Conservation (phyloP, 306 rosid genomes). For the Corylus avellana region DNA sequence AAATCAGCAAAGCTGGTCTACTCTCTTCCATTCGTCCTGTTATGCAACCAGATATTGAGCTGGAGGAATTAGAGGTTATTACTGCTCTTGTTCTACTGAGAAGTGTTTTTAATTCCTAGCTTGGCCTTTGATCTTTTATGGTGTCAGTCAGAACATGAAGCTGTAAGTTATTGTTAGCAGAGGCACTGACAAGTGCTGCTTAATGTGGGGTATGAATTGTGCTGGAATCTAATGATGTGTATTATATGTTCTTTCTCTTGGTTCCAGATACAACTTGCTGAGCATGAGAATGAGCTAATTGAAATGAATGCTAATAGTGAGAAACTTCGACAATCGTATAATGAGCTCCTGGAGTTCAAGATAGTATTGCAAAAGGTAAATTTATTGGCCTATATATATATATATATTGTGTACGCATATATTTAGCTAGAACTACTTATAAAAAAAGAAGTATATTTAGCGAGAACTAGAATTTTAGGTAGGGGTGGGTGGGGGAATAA, state of each 20-base stretch:
- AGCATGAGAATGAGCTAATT: constrained; percentile 90
- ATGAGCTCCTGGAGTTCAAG: constrained; percentile 96
- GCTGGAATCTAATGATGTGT: constrained; percentile 35
- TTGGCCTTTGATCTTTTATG: constrained; percentile 29
- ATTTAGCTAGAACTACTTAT: no score
- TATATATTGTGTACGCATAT: no score
- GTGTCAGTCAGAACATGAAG: constrained; percentile 18
- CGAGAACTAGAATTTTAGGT: no score
- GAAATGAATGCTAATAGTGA: constrained; percentile 94
- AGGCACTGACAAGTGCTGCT: constrained; percentile 12
- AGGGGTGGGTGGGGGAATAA: no score
- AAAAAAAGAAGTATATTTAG: no score
- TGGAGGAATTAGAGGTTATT: constrained; percentile 89
- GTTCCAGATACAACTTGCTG: constrained; percentile 83
- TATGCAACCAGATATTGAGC: constrained; percentile 70
- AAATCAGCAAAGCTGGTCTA: constrained; percentile 81
- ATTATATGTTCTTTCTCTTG: constrained; percentile 23
- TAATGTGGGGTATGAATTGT: constrained; percentile 21
- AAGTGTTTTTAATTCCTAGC: constrained; percentile 22
- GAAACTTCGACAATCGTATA: constrained; percentile 83
- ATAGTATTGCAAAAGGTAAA: constrained; percentile 91
- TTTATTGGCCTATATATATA: constrained; percentile 1
- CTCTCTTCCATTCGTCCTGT: constrained; percentile 55
- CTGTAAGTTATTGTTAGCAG: constrained; percentile 17
- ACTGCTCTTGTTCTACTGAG: constrained; percentile 12